A percentile compares a stretch with the other conserved stretches of the same genome.
Evolutionary conservation across 2,329 filamentous ascomycete species (phyloP).

Genomic region (Ceratocystis smalleyi): DNA sequence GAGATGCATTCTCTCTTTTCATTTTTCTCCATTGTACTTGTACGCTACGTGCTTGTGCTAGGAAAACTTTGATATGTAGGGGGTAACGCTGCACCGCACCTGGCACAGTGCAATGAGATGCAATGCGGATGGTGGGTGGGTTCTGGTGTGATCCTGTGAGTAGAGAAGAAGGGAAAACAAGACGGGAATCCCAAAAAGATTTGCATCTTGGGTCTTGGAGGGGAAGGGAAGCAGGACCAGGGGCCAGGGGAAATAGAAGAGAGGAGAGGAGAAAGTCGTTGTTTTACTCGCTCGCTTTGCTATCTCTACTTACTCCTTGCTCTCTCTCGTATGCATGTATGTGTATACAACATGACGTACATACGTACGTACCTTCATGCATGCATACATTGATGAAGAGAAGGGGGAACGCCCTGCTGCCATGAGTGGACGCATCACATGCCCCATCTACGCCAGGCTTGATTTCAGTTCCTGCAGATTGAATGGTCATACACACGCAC

Average conservation of each 20-base stretch:
- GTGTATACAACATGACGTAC: no score
- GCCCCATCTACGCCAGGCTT: neutral
- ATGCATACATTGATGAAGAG: neutral
- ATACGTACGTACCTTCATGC: neutral
- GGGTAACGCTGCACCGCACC: neutral
- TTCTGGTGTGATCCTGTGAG: neutral
- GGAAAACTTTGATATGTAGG: neutral
- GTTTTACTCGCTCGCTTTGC: neutral
- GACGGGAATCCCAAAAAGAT: neutral
- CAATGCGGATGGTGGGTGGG: neutral
- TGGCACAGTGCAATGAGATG: neutral
- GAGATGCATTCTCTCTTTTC: neutral
- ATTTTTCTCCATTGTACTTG: neutral
- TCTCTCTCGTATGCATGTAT: neutral
- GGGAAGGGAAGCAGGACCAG: neutral
- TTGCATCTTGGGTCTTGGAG: neutral
- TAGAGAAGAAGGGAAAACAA: neutral
- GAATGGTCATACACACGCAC: neutral
- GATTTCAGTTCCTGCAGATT: conserved; percentile 5
- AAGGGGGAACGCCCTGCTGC: neutral
- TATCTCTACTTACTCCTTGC: neutral
- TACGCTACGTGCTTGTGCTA: neutral
- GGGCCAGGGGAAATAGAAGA: neutral
- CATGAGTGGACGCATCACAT: neutral
- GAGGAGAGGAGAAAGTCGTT: neutral